Evolutionary conservation across 2,329 filamentous ascomycete genomes (phyloP).

Genomic region (Sarocladium oryzae): DNA sequence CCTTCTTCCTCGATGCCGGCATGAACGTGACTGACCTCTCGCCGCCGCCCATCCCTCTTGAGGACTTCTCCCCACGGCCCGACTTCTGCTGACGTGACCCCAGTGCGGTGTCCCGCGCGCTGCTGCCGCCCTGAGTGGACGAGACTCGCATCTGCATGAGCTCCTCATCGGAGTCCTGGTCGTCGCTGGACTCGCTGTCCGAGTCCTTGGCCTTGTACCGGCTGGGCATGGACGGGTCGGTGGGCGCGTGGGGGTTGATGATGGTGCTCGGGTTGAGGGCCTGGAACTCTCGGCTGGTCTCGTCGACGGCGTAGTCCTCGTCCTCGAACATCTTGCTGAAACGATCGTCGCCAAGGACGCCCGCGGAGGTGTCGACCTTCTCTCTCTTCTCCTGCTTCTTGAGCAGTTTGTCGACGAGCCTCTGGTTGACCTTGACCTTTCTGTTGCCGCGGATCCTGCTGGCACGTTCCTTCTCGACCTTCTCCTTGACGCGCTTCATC

Average conservation of each 20-base stretch:
- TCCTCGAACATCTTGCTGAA: conserved; percentile 89
- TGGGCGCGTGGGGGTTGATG: conserved; percentile 25
- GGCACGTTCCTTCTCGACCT: conserved; percentile 95
- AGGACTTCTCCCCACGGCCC: conserved; percentile 37
- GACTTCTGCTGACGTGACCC: conserved; percentile 49
- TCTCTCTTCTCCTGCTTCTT: conserved; percentile 56
- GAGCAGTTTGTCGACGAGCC: conserved; percentile 67
- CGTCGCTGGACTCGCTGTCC: conserved; percentile 38
- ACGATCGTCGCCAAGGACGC: conserved; percentile 74
- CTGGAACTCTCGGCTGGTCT: conserved; percentile 79
- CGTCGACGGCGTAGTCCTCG: conserved; percentile 87
- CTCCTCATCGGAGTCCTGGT: conserved; percentile 27
- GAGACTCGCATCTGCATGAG: conserved; percentile 55
- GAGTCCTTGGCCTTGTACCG: conserved; percentile 33
- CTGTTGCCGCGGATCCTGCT: conserved; percentile 90
- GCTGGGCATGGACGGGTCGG: conserved; percentile 27
- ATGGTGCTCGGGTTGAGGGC: conserved; percentile 81
- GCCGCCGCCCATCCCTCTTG: conserved; percentile 46
- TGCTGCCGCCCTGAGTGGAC: conserved; percentile 55
- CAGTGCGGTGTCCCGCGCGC: conserved; percentile 48
- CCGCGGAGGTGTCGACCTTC: conserved; percentile 51
- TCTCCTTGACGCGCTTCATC: conserved; percentile 84
- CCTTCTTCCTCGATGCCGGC: conserved; percentile 50
- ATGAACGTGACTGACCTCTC: conserved; percentile 69
- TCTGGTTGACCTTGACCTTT: conserved; percentile 96